Evolutionary conservation across 1,284 basidiomycete species (phyloP).

Genomic region (Cutaneotrichosporon sp.): DNA sequence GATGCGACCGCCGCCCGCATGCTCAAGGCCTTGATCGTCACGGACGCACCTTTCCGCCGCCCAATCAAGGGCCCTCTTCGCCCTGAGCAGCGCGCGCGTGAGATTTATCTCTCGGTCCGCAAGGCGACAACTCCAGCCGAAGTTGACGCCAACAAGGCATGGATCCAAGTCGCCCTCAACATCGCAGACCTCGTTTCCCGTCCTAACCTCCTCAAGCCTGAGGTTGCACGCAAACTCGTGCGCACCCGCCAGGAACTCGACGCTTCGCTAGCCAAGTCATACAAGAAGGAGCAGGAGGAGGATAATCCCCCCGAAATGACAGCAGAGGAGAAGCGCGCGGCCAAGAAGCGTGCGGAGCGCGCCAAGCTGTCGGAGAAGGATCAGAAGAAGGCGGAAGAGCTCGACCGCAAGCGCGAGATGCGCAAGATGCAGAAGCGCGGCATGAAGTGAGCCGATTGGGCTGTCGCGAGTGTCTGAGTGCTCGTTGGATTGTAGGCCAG

Average conservation of each 20-base stretch:
- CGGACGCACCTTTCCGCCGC: conserved; percentile 71
- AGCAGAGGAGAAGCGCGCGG: conserved; percentile 57
- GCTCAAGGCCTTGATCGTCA: conserved; percentile 68
- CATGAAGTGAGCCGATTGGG: not conserved
- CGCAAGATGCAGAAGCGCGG: conserved; percentile 32
- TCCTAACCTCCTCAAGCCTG: conserved; percentile 56
- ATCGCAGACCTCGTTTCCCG: conserved; percentile 65
- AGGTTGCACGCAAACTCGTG: conserved; percentile 68
- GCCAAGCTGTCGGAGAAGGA: conserved; percentile 70
- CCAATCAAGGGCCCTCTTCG: conserved; percentile 55
- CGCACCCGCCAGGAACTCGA: conserved; percentile 66
- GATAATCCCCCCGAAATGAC: conserved; percentile 55
- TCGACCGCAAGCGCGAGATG: conserved; percentile 43
- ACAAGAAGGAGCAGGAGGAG: conserved; percentile 57
- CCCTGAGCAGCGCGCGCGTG: conserved; percentile 58
- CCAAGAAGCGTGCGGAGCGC: conserved; percentile 68
- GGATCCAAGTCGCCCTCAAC: conserved; percentile 65
- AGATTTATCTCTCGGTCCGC: conserved; percentile 63
- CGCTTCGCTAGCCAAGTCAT: conserved; percentile 40
- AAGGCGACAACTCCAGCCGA: conserved; percentile 55
- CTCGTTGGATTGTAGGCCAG: too few relatives aligned
- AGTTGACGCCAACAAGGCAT: conserved; percentile 54
- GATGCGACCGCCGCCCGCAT: conserved; percentile 55
- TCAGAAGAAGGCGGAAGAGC: conserved; percentile 63
- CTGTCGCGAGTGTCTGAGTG: too few relatives aligned